A percentile compares a stretch with the other conserved stretches of the same genome.
Evolutionary conservation across 768 basidiomycete genomes (phyloP).

Genomic region (Amanita molliuscula): DNA sequence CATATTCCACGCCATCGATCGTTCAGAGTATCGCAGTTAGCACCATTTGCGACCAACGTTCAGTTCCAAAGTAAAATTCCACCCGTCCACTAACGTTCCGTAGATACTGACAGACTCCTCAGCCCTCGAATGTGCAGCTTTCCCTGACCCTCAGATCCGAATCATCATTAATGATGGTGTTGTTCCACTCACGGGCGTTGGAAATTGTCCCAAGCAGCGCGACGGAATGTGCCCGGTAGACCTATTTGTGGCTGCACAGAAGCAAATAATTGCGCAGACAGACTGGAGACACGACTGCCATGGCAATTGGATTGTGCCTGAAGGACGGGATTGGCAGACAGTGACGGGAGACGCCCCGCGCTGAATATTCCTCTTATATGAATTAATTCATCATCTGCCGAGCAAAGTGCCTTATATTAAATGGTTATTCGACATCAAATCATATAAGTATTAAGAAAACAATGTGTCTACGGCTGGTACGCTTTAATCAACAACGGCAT

Average conservation of each 20-base stretch:
- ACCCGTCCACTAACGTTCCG: not conserved
- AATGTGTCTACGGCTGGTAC: slow-evolving; percentile 5
- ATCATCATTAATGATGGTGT: slow-evolving; percentile 86
- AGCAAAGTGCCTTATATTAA: too few species aligned
- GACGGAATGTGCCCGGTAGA: slow-evolving; percentile 73
- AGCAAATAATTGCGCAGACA: slow-evolving; percentile 49
- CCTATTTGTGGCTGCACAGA: slow-evolving; percentile 61
- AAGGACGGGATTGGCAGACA: slow-evolving; percentile 62
- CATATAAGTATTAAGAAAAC: not conserved
- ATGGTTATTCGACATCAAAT: not conserved
- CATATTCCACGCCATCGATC: slow-evolving; percentile 57
- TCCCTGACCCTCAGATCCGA: slow-evolving; percentile 52
- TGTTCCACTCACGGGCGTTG: slow-evolving; percentile 67
- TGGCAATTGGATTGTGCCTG: slow-evolving; percentile 66
- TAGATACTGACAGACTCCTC: slow-evolving; percentile 12
- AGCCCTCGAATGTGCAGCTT: slow-evolving; percentile 56
- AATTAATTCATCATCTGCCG: too few species aligned
- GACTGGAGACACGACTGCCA: slow-evolving; percentile 72
- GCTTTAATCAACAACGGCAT: slow-evolving; percentile 34
- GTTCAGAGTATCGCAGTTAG: slow-evolving; percentile 67
- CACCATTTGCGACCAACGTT: slow-evolving; percentile 83
- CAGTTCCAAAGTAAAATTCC: slow-evolving; percentile 68
- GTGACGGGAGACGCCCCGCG: slow-evolving; percentile 57
- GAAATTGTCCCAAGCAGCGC: slow-evolving; percentile 59
- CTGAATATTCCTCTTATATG: not conserved